A percentile compares a stretch with the other conserved stretches of the same genome.
phyloP scores from a whole-genome alignment of 2,329 filamentous ascomycete genomes.

The Penicillium sp. region DNA sequence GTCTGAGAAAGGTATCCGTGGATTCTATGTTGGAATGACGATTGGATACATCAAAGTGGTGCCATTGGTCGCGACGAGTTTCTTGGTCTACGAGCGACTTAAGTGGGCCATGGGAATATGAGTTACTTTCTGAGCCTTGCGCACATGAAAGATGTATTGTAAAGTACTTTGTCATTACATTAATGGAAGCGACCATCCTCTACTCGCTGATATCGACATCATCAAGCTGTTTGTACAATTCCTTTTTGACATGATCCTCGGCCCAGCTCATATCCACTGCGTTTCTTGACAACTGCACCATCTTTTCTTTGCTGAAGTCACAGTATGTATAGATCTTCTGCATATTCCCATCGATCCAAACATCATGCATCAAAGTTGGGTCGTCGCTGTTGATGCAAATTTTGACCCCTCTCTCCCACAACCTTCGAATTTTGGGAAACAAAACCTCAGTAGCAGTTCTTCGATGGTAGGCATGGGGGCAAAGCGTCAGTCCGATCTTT shows the following conservation, averaged over 20 bases:
- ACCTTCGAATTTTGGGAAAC: constrained; percentile 46
- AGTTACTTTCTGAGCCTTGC: not conserved
- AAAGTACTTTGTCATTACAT: no score
- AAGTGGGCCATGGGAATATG: not conserved
- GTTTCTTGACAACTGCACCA: constrained; percentile 44
- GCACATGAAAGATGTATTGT: no score
- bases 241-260: constrained; percentile 36
- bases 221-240: constrained; percentile 16
- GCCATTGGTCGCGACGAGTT: not conserved
- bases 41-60: not conserved
- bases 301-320: constrained; percentile 41
- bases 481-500: constrained; percentile 42
- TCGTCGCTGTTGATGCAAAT: constrained; percentile 52
- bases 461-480: constrained; percentile 41
- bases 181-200: not conserved
- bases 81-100: not conserved
- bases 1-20: not conserved
- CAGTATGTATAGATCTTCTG: constrained; percentile 46
- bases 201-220: constrained; percentile 2
- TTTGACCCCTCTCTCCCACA: constrained; percentile 47
- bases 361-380: constrained; percentile 51
- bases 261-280: constrained; percentile 52
- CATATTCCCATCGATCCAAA: constrained; percentile 51
- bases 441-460: constrained; percentile 43
- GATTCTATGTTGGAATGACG: not conserved